Evolutionary conservation across 1,284 basidiomycete species (phyloP), one percentile per base, ranked within the genome.

Genomic region (Coniferiporia weirii): DNA sequence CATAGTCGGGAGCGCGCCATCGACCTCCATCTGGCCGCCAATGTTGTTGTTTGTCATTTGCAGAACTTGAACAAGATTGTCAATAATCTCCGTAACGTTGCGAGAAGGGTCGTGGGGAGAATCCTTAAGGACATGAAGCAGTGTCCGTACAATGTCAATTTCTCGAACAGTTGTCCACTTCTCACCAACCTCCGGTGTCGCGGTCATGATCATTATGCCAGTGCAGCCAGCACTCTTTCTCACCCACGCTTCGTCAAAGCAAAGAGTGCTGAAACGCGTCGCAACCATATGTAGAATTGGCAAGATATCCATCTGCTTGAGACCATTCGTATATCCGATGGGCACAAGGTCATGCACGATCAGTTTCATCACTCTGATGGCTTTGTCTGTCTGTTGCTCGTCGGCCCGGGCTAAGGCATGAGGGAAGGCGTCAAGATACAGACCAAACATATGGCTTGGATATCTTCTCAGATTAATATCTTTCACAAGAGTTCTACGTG

Each of bases 51-150:
- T 87, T 71, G 89, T 88, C 46, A 88, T 83, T 6, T 81, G 81
- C 56, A 99, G 77, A 54, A 98, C 85, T 57, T 82, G 80, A 60
- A 85, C 82, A 56, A 99, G 78, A 35, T 94, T 87, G 56, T 91
- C 85, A 27, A 87, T 78, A 43, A 98, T 90, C 54, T 89, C 83
- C 43, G 88, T 83, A 38, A 95, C 84, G 65, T 95, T 88, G 20
- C 84, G 83, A 0, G 94, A 92, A 46, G 95, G 82, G 65, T 99
- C 95, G 64, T 85, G 84, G 0, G 97, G 95, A 70, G 98, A 91
- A 70, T 99, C 96, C 70, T 99, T 98, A 53, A 99, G 79, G 63
- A 96, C 91, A 69, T 95, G 95, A 49, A 99, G 77, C 36, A 99
- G 80, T 4, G 92, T 95, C 49, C 95, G 88, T 54, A 95, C 84